Percentiles rank a stretch among this genome's conserved stretches.
These are phyloP conservation scores for Discostella pseudostelligera DNA, from an alignment of 108 stramenopile species.

Conservation along the genomic window DNA sequence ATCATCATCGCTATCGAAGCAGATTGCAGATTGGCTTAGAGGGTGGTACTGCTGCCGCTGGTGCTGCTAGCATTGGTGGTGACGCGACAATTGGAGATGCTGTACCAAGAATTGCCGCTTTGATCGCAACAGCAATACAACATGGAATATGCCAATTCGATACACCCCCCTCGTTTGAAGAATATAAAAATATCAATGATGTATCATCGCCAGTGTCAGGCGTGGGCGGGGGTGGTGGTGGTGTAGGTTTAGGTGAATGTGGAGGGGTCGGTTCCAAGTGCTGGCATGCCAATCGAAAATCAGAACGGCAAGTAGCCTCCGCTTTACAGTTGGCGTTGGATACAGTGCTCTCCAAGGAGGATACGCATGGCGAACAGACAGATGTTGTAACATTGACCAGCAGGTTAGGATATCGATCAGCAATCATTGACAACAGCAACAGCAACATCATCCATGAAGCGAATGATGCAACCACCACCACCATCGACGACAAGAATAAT, in stretches of 20 bases:
- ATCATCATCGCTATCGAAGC: too few species aligned
- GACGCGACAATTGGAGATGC: too few species aligned
- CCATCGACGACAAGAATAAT: background rate
- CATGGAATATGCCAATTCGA: background rate
- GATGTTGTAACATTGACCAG: constrained; percentile 39
- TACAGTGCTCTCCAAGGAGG: constrained; percentile 16
- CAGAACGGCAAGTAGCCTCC: constrained; percentile 9
- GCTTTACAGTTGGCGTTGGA: constrained; percentile 24
- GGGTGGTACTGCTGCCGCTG: too few species aligned
- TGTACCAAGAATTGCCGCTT: background rate
- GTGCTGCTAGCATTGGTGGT: too few species aligned
- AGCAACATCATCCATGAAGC: background rate
- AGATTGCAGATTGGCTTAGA: too few species aligned
- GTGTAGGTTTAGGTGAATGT: too few species aligned
- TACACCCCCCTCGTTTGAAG: background rate
- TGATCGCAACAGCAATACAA: background rate
- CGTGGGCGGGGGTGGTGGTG: too few species aligned
- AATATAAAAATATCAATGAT: background rate
- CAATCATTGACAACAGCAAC: constrained; percentile 6
- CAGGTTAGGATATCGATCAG: constrained; percentile 70
- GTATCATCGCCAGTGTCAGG: background rate
- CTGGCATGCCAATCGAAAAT: constrained; percentile 32
- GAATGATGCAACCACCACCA: background rate
- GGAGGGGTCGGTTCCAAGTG: constrained; percentile 5
- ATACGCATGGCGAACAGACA: constrained; percentile 5